Base-by-base conservation (phyloP, 371 early-diverging fungal genomes). In the Rhizopus stolonifer region DNA sequence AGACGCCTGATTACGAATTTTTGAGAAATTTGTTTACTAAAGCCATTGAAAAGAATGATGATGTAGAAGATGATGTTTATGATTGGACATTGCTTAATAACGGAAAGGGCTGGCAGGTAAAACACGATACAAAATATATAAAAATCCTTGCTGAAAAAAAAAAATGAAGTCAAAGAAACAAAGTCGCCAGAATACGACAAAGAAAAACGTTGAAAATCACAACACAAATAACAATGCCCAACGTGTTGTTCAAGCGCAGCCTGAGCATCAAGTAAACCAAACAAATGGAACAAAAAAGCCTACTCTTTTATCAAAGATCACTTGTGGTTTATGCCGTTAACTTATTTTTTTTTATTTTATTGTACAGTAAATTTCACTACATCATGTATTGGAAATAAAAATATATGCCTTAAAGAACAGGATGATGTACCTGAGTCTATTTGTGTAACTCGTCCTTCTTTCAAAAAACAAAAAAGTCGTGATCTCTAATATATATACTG, bases 71-170 rank as follows among this genome's bases (percentile, higher is more conserved):
- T 61, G 89, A 86, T 13, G 77, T 92, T n/a, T 93, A 84, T 61
- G 95, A 95, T 67, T 95, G 95, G 95, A 90, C 91, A 86, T 56
- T 87, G 33, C 56, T 83, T 29, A 81, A 81, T 45, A 67, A 71
- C 26, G 77, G 77, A 32, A 79, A 67, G 51, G 79, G 81, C 2
- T 70, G 72, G 68, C 72, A 77, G 18, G 44, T 33, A 40, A 36
- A 15, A 36, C 15, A n/a, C 6, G 6, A 36, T n/a, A 36, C 15
- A 36, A n/a, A 36, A 36, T 29, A 0, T 29, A 9, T 15, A 31
- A 36, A 15, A n/a, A n/a, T n/a, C 15, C 36, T 36, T 36, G 11
- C 15, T 36, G 6, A 6, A 36, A 15, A 36, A 11, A 36, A 46
- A 26, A 26, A 9, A 8, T 4, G 14, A n/a, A 6, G 29, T 54